Percentiles rank a stretch among this genome's conserved stretches.
Evolutionary conservation across 2,329 filamentous ascomycete genomes (phyloP).

Genomic region (Neocatenulostroma microsporum): DNA sequence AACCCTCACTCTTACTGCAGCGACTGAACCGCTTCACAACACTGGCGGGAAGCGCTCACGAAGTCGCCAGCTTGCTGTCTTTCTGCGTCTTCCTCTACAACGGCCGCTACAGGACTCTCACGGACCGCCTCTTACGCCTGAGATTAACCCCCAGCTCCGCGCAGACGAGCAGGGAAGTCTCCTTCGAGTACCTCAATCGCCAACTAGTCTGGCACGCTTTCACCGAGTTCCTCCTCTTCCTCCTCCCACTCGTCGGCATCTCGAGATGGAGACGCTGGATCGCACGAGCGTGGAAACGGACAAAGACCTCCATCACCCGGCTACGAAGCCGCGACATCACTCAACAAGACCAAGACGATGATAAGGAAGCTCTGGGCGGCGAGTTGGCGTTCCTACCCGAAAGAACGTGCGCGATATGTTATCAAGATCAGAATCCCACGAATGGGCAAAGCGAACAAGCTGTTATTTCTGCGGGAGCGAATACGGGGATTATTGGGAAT

Average conservation of each 20-base stretch:
- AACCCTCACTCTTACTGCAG: constrained; percentile 43
- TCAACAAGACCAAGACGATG: constrained; percentile 44
- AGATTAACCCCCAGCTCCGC: constrained; percentile 76
- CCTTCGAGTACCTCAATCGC: constrained; percentile 94
- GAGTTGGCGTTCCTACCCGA: constrained; percentile 83
- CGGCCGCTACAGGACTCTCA: constrained; percentile 80
- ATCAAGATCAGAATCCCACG: constrained; percentile 78
- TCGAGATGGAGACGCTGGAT: constrained; percentile 88
- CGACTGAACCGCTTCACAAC: constrained; percentile 63
- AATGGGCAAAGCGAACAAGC: constrained; percentile 60
- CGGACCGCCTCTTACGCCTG: constrained; percentile 77
- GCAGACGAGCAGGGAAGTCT: constrained; percentile 83
- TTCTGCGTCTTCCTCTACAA: constrained; percentile 89
- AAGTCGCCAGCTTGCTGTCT: constrained; percentile 70
- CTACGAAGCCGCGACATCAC: constrained; percentile 31
- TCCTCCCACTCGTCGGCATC: constrained; percentile 93
- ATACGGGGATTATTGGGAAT: constrained; percentile 68
- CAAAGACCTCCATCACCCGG: constrained; percentile 52
- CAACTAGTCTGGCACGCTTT: constrained; percentile 99
- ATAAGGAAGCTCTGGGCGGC: constrained; percentile 34
- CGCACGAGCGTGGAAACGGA: constrained; percentile 75
- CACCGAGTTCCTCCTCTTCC: constrained; percentile 94
- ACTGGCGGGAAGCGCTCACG: constrained; percentile 63
- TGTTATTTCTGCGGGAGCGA: constrained; percentile 53
- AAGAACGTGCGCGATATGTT: constrained; percentile 93